A percentile compares a stretch with the other conserved stretches of the same genome.
phyloP scores from a whole-genome alignment of 1,139 yeast genomes.

The Pichiaceae sp. region DNA sequence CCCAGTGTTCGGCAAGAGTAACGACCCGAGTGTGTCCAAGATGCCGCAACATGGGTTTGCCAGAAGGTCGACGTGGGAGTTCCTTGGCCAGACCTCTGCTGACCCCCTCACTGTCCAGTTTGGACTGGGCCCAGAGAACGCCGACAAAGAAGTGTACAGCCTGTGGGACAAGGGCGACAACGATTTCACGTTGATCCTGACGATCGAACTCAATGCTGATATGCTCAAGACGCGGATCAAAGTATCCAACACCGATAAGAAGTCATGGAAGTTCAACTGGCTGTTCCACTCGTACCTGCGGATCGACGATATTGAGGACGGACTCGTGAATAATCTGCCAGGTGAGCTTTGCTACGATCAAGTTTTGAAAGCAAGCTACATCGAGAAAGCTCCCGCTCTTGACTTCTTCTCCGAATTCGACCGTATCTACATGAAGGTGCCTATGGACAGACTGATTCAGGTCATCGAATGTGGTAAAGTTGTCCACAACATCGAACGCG shows the following conservation, averaged over 20 bases:
- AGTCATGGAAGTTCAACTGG: conserved; percentile 80
- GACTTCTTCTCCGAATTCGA: conserved; percentile 76
- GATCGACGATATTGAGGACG: conserved; percentile 68
- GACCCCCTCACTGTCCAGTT: conserved; percentile 71
- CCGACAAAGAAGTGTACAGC: conserved; percentile 42
- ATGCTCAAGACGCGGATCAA: conserved; percentile 61
- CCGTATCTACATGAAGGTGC: conserved; percentile 64
- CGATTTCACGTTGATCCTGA: conserved; percentile 72
- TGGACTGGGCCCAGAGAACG: conserved; percentile 79
- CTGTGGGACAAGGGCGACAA: conserved; percentile 55
- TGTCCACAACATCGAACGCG: conserved; percentile 54
- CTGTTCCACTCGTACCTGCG: conserved; percentile 88
- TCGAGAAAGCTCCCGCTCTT: conserved; percentile 66
- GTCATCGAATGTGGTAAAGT: conserved; percentile 64
- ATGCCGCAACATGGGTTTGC: conserved; percentile 98
- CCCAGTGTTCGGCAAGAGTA: conserved; percentile 84
- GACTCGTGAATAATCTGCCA: conserved; percentile 66
- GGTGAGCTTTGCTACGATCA: conserved; percentile 72
- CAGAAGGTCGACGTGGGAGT: conserved; percentile 83
- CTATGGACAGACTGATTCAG: conserved; percentile 48
- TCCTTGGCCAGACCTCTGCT: conserved; percentile 68
- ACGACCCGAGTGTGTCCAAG: conserved; percentile 29
- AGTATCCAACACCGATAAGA: conserved; percentile 60
- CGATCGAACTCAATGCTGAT: conserved; percentile 49
- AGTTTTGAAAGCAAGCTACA: conserved; percentile 51